Evolutionary conservation across 345 rosid genomes (phyloP).

Genomic region (Toxicodendron radicans): DNA sequence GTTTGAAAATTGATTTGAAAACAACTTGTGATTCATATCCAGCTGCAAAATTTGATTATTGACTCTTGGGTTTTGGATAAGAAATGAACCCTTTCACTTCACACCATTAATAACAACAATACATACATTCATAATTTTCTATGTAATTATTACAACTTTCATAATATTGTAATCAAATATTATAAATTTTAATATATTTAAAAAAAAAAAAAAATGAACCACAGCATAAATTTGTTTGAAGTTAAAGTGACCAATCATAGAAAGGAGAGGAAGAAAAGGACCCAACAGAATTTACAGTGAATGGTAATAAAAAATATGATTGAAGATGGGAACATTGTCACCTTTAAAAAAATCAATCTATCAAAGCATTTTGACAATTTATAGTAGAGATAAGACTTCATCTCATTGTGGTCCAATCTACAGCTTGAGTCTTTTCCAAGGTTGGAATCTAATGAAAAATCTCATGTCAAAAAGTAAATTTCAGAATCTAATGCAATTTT

Average conservation of each 20-base stretch:
- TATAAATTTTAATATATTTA: no score
- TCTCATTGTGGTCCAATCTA: slow-evolving; percentile 6
- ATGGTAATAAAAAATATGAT: background rate
- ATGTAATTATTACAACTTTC: no score
- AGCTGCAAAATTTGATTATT: no score
- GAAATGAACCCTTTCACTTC: no score
- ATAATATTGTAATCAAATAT: no score
- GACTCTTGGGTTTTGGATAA: no score
- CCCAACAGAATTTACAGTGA: background rate
- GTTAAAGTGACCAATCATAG: background rate
- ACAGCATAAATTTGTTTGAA: background rate
- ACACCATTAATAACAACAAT: no score
- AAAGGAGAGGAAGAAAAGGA: background rate
- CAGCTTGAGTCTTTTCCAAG: background rate
- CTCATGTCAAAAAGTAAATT: background rate
- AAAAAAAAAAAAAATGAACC: background rate
- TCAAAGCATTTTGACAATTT: background rate
- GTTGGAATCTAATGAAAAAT: background rate
- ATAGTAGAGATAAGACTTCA: background rate
- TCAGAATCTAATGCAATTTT: background rate
- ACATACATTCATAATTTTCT: no score
- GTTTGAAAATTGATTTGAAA: no score
- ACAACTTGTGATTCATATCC: no score
- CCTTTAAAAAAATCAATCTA: background rate
- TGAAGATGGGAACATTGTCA: background rate